These are phyloP conservation scores for Pyracantha coccinea DNA, from an alignment of 331 rosid genomes.

Conservation along the genomic window DNA sequence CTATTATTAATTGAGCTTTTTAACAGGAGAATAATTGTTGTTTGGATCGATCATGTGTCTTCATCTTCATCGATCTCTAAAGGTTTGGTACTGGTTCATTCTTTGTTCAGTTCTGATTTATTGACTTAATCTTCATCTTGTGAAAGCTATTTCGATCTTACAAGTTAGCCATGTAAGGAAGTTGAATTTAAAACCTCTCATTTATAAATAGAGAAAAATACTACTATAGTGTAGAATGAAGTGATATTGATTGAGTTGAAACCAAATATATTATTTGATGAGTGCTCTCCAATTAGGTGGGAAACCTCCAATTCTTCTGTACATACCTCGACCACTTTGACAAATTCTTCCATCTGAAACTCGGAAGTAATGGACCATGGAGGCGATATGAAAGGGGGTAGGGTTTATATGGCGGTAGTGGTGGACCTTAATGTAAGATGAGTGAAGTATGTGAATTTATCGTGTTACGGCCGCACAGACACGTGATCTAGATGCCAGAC, in stretches of 20 bases:
- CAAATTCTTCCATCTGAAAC: background rate
- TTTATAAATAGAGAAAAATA: too few species aligned
- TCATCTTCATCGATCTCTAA: background rate
- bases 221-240: too few species aligned
- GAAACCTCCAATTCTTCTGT: conserved; percentile 32
- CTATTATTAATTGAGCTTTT: background rate
- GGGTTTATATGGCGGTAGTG: too few species aligned
- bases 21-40: background rate
- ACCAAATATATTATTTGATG: background rate
- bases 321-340: conserved; percentile 15
- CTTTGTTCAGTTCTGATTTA: background rate
- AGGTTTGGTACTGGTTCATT: background rate
- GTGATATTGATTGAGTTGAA: background rate
- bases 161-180: background rate
- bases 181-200: background rate
- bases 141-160: too few species aligned
- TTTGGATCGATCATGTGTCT: background rate
- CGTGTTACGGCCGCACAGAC: too few species aligned
- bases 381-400: too few species aligned
- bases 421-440: too few species aligned
- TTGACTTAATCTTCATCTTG: background rate
- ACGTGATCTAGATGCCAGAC: too few species aligned
- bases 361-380: too few species aligned
- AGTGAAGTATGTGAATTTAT: too few species aligned
- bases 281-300: conserved; percentile 28